Evolutionary conservation across 2,329 filamentous ascomycete genomes (phyloP).

Genomic region (Monilinia fructicola): DNA sequence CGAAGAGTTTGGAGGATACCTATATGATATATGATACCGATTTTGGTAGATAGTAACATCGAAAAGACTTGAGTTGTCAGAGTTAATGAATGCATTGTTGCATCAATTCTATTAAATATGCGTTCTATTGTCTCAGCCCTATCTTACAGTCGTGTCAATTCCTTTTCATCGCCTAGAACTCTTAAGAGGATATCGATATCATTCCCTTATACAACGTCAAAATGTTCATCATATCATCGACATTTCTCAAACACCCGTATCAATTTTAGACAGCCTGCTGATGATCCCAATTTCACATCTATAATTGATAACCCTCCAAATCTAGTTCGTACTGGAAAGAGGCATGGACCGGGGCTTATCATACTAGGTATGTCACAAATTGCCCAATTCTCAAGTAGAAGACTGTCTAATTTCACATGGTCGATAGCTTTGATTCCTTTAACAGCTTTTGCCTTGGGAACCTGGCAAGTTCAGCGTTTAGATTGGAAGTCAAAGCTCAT

Average conservation of each 20-base stretch:
- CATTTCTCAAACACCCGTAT: slow-evolving; percentile 33
- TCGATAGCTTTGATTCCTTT: slow-evolving; percentile 68
- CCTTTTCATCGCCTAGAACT: not conserved
- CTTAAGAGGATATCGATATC: slow-evolving; percentile 11
- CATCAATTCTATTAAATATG: slow-evolving; percentile 10
- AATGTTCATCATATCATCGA: slow-evolving; percentile 35
- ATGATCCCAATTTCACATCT: slow-evolving; percentile 78
- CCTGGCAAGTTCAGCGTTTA: slow-evolving; percentile 92
- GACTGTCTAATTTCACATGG: slow-evolving; percentile 12
- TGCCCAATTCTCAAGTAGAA: not conserved
- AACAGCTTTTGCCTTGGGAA: slow-evolving; percentile 85
- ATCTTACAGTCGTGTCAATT: slow-evolving; percentile 10
- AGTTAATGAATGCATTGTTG: not conserved
- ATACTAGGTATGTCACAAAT: slow-evolving; percentile 59
- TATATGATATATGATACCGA: not conserved
- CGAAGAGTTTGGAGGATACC: not conserved
- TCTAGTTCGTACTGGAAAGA: slow-evolving; percentile 70
- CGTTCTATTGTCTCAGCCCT: slow-evolving; percentile 1
- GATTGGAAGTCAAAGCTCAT: slow-evolving; percentile 93
- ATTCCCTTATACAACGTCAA: not conserved
- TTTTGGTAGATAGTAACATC: no score
- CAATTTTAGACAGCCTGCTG: slow-evolving; percentile 47
- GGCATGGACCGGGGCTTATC: slow-evolving; percentile 77
- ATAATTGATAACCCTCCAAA: slow-evolving; percentile 82
- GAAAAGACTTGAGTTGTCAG: not conserved